Evolutionary conservation across 805 yeast species (phyloP), one percentile per base, ranked within the genome.

Genomic region (Pichia cabralensis): DNA sequence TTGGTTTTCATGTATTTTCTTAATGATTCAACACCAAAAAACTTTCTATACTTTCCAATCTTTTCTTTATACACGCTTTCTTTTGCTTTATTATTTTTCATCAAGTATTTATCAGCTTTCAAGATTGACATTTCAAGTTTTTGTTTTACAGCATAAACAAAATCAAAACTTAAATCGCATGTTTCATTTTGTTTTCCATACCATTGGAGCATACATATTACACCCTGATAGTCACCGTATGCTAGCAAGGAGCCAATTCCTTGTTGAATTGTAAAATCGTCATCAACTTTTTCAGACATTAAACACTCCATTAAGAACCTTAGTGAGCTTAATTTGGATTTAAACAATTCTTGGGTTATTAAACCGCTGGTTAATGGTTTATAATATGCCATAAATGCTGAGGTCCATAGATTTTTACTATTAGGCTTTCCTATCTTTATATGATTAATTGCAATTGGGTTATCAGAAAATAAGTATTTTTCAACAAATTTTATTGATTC

Each of bases 401-500:
- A 32, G 4, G 36, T 36, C n/a, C n/a, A n/a, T n/a, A n/a, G n/a
- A n/a, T n/a, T n/a, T n/a, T n/a, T n/a, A n/a, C n/a, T n/a, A n/a
- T n/a, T n/a, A n/a, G n/a, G n/a, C n/a, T n/a, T n/a, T n/a, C n/a
- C n/a, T n/a, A n/a, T n/a, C n/a, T n/a, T n/a, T n/a, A n/a, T n/a
- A n/a, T n/a, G n/a, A n/a, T 36, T 23, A 12, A 42, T 22, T n/a
- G 41, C 36, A 15, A 39, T 39, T 4, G 36, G 27, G 21, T 42
- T 38, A 16, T 35, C 34, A 3, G 43, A 28, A 18, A 42, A 31
- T 16, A 55, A 17, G 29, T 41, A 53, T 0, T 34, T 18, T 32
- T 66, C 60, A 27, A 65, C 56, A 19, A 60, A 52, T 12, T 44
- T 37, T 10, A 62, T 48, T 4, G 63, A 56, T 13, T 49, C 48